phyloP scores from a whole-genome alignment of 306 rosid genomes.

The Lupinus albus region DNA sequence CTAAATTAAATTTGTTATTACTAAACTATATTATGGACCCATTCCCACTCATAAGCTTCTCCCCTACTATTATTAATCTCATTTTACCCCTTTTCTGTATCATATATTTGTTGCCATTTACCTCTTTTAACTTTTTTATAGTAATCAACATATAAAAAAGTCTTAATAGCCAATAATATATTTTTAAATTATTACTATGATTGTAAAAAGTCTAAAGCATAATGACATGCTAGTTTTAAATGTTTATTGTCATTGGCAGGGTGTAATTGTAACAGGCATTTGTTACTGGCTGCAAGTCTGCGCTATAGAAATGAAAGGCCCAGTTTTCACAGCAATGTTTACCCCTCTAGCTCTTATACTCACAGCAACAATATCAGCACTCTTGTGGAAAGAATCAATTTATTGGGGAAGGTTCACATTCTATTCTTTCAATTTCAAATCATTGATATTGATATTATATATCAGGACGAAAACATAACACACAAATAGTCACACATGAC shows the following conservation, averaged over 20 bases:
- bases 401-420: constrained; percentile 74
- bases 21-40: too few species aligned
- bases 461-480: not conserved
- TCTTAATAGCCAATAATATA: not conserved
- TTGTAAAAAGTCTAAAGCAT: not conserved
- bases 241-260: constrained; percentile 52
- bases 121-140: not conserved
- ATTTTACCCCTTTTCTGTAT: not conserved
- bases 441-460: not conserved
- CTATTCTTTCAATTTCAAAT: constrained; percentile 1
- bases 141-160: not conserved
- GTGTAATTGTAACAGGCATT: constrained; percentile 73
- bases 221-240: not conserved
- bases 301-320: constrained; percentile 77
- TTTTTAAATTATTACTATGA: too few species aligned
- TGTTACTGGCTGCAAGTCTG: constrained; percentile 93
- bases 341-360: constrained; percentile 80
- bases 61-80: not conserved
- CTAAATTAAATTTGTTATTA: not conserved
- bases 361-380: constrained; percentile 72
- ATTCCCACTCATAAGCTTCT: too few species aligned
- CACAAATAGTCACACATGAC: not conserved
- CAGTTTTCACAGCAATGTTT: constrained; percentile 86
- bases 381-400: constrained; percentile 76
- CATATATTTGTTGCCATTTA: not conserved